A percentile compares a stretch with the other conserved stretches of the same genome.
Evolutionary conservation across 495 filamentous ascomycete species (phyloP).

Genomic region (Neurospora sp.): DNA sequence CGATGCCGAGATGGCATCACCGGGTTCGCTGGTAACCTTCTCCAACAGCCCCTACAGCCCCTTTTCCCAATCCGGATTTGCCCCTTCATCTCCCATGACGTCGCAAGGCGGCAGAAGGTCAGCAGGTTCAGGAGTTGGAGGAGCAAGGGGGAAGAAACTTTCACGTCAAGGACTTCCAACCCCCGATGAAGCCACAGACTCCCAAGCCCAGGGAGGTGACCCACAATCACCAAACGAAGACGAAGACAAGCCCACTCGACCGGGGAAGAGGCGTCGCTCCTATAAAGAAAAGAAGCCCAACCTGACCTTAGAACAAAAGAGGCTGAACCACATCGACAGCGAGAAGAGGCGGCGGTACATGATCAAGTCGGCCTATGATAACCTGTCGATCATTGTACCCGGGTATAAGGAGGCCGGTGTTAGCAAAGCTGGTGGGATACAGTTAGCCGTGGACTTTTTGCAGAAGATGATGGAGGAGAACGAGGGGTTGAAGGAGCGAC

Average conservation of each 20-base stretch:
- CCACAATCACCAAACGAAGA: neutral
- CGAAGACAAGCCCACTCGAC: neutral
- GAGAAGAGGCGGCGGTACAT: constrained; percentile 76
- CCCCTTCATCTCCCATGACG: neutral
- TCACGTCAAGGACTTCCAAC: neutral
- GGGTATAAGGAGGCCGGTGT: constrained; percentile 57
- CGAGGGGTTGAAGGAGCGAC: constrained; percentile 35
- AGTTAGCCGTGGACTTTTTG: constrained; percentile 63
- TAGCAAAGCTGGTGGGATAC: constrained; percentile 70
- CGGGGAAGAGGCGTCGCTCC: neutral
- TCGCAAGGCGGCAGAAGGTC: neutral
- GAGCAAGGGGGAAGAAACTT: neutral
- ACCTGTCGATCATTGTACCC: constrained; percentile 61
- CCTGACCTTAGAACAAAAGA: constrained; percentile 72
- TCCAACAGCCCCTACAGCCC: neutral
- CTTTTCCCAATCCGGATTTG: neutral
- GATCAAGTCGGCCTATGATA: constrained; percentile 69
- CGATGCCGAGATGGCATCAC: neutral
- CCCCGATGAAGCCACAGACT: neutral
- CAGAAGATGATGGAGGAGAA: constrained; percentile 61
- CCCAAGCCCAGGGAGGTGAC: neutral
- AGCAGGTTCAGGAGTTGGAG: neutral
- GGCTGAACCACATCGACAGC: constrained; percentile 78
- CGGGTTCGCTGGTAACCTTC: neutral
- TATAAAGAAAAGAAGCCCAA: constrained; percentile 51